Conservation (phyloP, 1,284 basidiomycete genomes). For the Inonotus hispidus region DNA sequence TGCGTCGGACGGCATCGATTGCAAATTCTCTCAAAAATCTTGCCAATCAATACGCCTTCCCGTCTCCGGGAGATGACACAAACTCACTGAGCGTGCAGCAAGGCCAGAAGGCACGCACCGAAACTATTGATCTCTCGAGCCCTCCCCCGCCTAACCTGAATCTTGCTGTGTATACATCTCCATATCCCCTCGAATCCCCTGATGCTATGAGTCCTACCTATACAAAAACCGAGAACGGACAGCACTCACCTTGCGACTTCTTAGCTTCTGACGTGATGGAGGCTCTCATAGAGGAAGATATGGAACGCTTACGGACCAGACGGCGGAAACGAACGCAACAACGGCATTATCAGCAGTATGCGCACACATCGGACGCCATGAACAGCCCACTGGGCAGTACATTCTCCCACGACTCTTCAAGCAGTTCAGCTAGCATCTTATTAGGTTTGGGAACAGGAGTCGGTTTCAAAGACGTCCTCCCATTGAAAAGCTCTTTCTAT, state of each 20-base stretch:
- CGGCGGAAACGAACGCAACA: conserved; percentile 41
- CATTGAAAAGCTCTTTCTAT: conserved; percentile 88
- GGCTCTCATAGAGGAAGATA: conserved; percentile 85
- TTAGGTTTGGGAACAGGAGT: conserved; percentile 69
- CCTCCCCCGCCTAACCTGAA: conserved; percentile 76
- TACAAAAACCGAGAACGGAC: background rate
- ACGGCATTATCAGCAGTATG: conserved; percentile 27
- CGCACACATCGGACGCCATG: conserved; percentile 30
- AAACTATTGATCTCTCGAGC: conserved; percentile 45
- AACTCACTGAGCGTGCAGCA: conserved; percentile 38
- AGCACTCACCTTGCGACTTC: conserved; percentile 40
- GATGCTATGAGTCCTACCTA: conserved; percentile 12
- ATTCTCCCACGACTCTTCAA: conserved; percentile 63
- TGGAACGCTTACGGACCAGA: conserved; percentile 76
- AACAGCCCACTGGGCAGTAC: conserved; percentile 69
- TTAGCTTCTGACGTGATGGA: conserved; percentile 76
- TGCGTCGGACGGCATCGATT: conserved; percentile 80
- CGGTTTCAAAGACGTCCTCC: conserved; percentile 69
- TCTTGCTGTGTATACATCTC: conserved; percentile 68
- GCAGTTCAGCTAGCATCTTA: conserved; percentile 47
- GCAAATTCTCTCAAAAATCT: conserved; percentile 78
- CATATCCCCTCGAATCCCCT: conserved; percentile 51
- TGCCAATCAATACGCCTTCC: conserved; percentile 67
- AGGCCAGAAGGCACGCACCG: conserved; percentile 26
- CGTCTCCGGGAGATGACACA: conserved; percentile 47